Evolutionary conservation across 257 asterid species (phyloP), one percentile per base, ranked within the genome.

Genomic region (Solanum pennellii): DNA sequence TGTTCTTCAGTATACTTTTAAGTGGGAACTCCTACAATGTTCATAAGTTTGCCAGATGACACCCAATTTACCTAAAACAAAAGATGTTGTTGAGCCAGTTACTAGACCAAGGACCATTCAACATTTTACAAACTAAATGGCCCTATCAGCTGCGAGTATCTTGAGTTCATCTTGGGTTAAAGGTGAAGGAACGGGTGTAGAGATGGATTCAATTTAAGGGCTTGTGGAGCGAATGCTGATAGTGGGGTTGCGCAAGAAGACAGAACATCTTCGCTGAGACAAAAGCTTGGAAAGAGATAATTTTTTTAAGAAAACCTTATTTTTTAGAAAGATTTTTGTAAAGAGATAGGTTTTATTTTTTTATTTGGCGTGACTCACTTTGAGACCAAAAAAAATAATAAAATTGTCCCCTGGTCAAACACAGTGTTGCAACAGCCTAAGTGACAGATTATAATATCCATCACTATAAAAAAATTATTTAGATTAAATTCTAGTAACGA

Each of bases 101-200:
- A 98, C 99, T 71, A 96, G 92, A 87, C 99, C 99, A 65, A 96
- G 94, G 31, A 95, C 98, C 99, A 96, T 96, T 87, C 99, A 98
- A 88, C 93, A 87, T 80, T 92, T 88, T 49, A 96, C 96, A 83
- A 94, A 96, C 41, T 93, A 98, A 15, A 96, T 93, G 88, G 98
- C 99, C 88, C 94, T 95, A 88, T 95, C 96, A 71, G 99, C 98
- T 65, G 98, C 99, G 87, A 93, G 93, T 60, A 91, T 94, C 68
- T 96, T 96, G 86, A 96, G 96, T 82, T 93, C 95, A 88, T 96
- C 99, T 60, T 96, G 98, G 73, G 98, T 92, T 87, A 94, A 90
- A 88, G 90, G 87, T 29, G 95, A 59, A 89, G 92, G 94, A 89
- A 88, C 31, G 6, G 92, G 88, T 13, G 88, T 42, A 18, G 95